Base-by-base conservation (phyloP, 2,329 filamentous ascomycete species). In the Colletotrichum phormii region DNA sequence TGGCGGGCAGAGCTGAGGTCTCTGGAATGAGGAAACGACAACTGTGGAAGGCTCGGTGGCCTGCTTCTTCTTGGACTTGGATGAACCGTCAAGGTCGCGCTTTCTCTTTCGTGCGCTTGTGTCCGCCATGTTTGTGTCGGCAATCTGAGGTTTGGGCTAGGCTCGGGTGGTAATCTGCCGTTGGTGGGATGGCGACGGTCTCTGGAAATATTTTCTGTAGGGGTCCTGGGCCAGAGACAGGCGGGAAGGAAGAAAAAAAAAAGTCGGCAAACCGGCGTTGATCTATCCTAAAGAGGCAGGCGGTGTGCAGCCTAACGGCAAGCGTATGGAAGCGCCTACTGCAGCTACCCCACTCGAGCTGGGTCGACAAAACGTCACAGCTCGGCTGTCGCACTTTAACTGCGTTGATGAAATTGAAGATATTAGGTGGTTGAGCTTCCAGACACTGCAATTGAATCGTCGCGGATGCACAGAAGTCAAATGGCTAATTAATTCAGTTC, bases 61-160 rank as follows among this genome's bases (percentile, higher is more conserved):
- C 13, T 87, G 85, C 80, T 89, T 90, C 80, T 86, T 90, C 75
- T 87, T 86, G 29, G 84, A 80, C 68, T 84, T 85, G 1, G 81
- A 79, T 2, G 79, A 77, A 51, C 80, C 78, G 12, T 86, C 84
- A 49, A 82, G 82, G 22, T 82, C 82, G 73, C 87, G 84, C 81
- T 91, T 91, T 70, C 89, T 84, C 81, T 91, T 91, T 78, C 87
- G 87, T 70, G 77, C 81, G 72, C 79, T 83, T 51, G 78, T 71
- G 60, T 83, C 81, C 37, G 80, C 81, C 85, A 86, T 87, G 49
- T 29, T 78, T 66, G 11, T 49, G 62, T 70, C 64, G 68, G 63
- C 37, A 42, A 59, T 15, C 49, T 24, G 26, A 26, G 22, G 26
- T 9, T 24, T 11, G 29, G 51, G 33, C n/a, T 42, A 37, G 26